Evolutionary conservation across 768 basidiomycete genomes (phyloP).

Genomic region (Amanita fuliginea): DNA sequence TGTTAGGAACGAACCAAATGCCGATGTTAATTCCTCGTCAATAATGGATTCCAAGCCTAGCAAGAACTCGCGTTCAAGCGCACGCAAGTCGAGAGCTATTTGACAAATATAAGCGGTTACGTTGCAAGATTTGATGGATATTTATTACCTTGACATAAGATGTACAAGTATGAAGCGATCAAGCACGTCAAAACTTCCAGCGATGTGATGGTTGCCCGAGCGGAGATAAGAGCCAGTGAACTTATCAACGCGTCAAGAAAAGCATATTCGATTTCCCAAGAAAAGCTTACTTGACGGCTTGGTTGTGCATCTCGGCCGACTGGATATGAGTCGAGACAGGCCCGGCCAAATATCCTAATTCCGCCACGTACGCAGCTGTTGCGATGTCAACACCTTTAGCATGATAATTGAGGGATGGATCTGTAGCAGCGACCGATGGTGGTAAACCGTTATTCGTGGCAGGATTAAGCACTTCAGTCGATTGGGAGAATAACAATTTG

Average conservation of each 20-base stretch:
- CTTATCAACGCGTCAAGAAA: conserved; percentile 13
- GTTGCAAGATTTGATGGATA: neutral
- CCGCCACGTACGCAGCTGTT: conserved; percentile 69
- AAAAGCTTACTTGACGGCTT: conserved; percentile 61
- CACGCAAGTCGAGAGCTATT: conserved; percentile 72
- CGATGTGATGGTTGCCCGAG: conserved; percentile 59
- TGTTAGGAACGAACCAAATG: conserved; percentile 30
- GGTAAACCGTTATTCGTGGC: conserved; percentile 71
- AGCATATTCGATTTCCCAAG: conserved; percentile 1
- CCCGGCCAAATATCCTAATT: conserved; percentile 67
- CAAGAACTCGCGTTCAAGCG: conserved; percentile 54
- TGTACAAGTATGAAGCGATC: conserved; percentile 60
- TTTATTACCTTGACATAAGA: conserved; percentile 48
- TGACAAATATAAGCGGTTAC: conserved; percentile 3
- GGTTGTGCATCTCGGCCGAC: conserved; percentile 80
- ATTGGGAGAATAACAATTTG: conserved; percentile 59
- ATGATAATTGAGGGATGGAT: conserved; percentile 71
- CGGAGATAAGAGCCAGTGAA: conserved; percentile 61
- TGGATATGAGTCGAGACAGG: conserved; percentile 76
- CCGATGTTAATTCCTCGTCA: conserved; percentile 32
- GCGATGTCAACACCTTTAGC: conserved; percentile 74
- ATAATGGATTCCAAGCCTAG: conserved; percentile 33
- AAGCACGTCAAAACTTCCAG: conserved; percentile 63
- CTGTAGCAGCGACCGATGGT: conserved; percentile 61
- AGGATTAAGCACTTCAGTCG: conserved; percentile 71